Evolutionary conservation across 1,284 basidiomycete species (phyloP).

Genomic region (Pholiota adiposa): DNA sequence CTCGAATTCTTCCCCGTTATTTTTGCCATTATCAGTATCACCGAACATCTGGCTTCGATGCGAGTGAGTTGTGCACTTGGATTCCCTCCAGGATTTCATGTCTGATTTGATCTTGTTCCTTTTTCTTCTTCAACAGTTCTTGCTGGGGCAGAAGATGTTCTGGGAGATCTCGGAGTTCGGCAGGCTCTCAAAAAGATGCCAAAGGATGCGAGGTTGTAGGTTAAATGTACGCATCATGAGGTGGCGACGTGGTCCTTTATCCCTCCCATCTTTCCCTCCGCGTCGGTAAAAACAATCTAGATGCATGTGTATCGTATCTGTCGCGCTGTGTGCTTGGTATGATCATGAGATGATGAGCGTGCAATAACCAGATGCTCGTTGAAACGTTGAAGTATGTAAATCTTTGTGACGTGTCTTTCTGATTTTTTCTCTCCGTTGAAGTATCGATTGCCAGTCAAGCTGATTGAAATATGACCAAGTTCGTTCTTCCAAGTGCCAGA

Average conservation of each 20-base stretch:
- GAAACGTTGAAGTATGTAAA: no score
- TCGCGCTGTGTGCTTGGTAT: not conserved
- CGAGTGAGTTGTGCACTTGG: slow-evolving; percentile 45
- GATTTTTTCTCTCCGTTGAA: no score
- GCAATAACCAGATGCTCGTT: no score
- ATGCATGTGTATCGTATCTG: not conserved
- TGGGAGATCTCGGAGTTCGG: slow-evolving; percentile 69
- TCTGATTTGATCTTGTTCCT: slow-evolving; percentile 5
- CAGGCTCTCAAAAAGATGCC: slow-evolving; percentile 74
- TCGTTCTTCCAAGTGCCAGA: no score
- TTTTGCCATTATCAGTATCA: slow-evolving; percentile 40
- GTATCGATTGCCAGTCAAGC: no score
- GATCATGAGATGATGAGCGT: not conserved
- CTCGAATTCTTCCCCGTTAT: not conserved
- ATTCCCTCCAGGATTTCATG: not conserved
- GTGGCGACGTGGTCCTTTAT: not conserved
- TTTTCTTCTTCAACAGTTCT: slow-evolving; percentile 44
- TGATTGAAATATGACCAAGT: no score
- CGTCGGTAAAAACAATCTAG: not conserved
- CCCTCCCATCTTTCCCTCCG: not conserved
- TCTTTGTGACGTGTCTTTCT: no score
- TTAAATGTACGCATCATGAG: not conserved
- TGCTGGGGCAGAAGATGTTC: slow-evolving; percentile 67
- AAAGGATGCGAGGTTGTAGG: slow-evolving; percentile 49
- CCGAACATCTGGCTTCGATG: slow-evolving; percentile 55